These are phyloP conservation scores for Chlamydomonas reinhardtii DNA, from an alignment of 163 green algal genomes.

Conservation along the genomic window DNA sequence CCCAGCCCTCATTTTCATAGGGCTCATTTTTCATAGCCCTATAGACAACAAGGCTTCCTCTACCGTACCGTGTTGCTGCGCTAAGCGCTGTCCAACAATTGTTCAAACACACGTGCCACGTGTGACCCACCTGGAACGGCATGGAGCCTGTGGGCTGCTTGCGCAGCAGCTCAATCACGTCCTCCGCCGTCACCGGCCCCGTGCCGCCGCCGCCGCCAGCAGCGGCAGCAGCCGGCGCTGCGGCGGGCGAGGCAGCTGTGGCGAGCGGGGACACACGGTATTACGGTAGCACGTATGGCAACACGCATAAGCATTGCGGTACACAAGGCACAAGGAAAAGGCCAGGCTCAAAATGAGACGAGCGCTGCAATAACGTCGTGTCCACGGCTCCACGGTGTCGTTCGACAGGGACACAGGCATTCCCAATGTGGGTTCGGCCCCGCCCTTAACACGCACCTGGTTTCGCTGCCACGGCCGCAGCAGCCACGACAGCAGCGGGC, in stretches of 20 bases:
- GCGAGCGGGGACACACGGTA: too few species aligned
- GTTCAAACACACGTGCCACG: too few species aligned
- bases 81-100: too few species aligned
- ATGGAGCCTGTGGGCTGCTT: constrained; percentile 14
- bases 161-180: constrained; percentile 26
- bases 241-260: not conserved
- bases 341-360: not conserved
- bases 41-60: too few species aligned
- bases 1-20: too few species aligned
- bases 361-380: not conserved
- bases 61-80: too few species aligned
- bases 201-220: not conserved
- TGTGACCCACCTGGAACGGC: constrained; percentile 26
- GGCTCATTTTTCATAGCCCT: too few species aligned
- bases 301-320: too few species aligned
- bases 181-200: constrained; percentile 29
- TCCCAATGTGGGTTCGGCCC: not conserved
- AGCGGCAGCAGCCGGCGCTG: not conserved
- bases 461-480: not conserved
- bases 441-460: not conserved
- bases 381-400: not conserved
- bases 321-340: too few species aligned
- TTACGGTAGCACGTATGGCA: not conserved
- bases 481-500: not conserved
- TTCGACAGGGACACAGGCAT: not conserved